Percentiles rank a stretch among this genome's conserved stretches.
These are phyloP conservation scores for Rutidosis leptorrhynchoides DNA, from an alignment of 129 eudicot species.

Conservation along the genomic window DNA sequence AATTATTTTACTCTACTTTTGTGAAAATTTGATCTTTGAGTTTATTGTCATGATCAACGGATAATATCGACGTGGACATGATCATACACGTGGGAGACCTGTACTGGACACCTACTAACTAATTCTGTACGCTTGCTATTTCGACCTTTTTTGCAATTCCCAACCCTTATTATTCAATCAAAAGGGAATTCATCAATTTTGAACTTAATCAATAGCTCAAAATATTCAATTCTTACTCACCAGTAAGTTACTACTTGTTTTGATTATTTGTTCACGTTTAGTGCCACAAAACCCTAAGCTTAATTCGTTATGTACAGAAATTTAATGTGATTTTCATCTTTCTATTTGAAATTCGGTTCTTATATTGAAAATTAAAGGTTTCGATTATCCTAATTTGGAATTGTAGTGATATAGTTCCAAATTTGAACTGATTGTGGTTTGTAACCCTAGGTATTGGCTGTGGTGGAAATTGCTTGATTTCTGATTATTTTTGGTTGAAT, in stretches of 20 bases:
- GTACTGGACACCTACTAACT: constrained; percentile 10
- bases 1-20: neutral
- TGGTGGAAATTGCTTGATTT: neutral
- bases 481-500: neutral
- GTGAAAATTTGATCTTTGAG: constrained; percentile 7
- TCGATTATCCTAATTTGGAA: neutral
- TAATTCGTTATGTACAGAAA: neutral
- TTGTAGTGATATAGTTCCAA: neutral
- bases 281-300: constrained; percentile 14
- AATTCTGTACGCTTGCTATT: neutral
- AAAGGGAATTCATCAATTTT: constrained; percentile 10
- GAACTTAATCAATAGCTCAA: constrained; percentile 7
- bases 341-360: neutral
- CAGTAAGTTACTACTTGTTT: constrained; percentile 5
- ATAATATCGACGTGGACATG: constrained; percentile 8
- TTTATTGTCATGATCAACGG: constrained; percentile 9
- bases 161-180: constrained; percentile 18
- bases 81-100: constrained; percentile 8
- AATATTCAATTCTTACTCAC: constrained; percentile 15
- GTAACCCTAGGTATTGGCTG: neutral
- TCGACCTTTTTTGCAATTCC: constrained; percentile 14
- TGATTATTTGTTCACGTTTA: neutral
- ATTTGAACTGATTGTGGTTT: constrained; percentile 4
- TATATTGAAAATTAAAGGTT: neutral
- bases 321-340: neutral